These are phyloP conservation scores for Fusarium redolens DNA, from an alignment of 2,329 filamentous ascomycete species.

Conservation along the genomic window DNA sequence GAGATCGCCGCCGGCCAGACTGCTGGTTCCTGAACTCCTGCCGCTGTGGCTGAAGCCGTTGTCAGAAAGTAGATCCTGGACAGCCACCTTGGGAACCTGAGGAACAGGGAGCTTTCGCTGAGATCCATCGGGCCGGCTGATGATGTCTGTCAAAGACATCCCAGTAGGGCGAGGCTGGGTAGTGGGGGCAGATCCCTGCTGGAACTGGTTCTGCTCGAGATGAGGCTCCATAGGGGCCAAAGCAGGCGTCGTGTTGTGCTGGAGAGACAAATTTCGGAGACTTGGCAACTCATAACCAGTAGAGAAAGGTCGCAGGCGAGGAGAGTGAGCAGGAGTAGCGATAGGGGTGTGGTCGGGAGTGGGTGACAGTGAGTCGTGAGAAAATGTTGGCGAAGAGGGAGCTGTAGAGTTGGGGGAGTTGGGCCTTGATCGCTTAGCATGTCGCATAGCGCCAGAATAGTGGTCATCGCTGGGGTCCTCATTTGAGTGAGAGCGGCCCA, in stretches of 20 bases:
- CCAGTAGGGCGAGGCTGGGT: slow-evolving; percentile 68
- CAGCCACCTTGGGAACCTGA: slow-evolving; percentile 88
- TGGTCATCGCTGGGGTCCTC: slow-evolving; percentile 82
- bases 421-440: slow-evolving; percentile 88
- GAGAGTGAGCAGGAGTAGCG: slow-evolving; percentile 94
- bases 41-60: slow-evolving; percentile 77
- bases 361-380: slow-evolving; percentile 92
- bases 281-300: slow-evolving; percentile 84
- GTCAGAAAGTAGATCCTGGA: slow-evolving; percentile 83
- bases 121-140: slow-evolving; percentile 86
- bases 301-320: slow-evolving; percentile 84
- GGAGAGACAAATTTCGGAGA: slow-evolving; percentile 73
- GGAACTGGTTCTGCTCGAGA: slow-evolving; percentile 58
- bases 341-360: slow-evolving; percentile 99
- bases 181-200: slow-evolving; percentile 63
- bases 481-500: slow-evolving; percentile 89
- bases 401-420: slow-evolving; percentile 96
- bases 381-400: slow-evolving; percentile 95
- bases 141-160: slow-evolving; percentile 90
- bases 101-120: slow-evolving; percentile 92
- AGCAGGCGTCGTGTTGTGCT: slow-evolving; percentile 65
- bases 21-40: slow-evolving; percentile 81
- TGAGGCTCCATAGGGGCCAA: slow-evolving; percentile 70
- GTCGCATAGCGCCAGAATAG: slow-evolving; percentile 74
- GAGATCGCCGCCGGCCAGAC: slow-evolving; percentile 78